Evolutionary conservation across 208 protist genomes (phyloP).

Genomic region (Acanthamoeba healyi): DNA sequence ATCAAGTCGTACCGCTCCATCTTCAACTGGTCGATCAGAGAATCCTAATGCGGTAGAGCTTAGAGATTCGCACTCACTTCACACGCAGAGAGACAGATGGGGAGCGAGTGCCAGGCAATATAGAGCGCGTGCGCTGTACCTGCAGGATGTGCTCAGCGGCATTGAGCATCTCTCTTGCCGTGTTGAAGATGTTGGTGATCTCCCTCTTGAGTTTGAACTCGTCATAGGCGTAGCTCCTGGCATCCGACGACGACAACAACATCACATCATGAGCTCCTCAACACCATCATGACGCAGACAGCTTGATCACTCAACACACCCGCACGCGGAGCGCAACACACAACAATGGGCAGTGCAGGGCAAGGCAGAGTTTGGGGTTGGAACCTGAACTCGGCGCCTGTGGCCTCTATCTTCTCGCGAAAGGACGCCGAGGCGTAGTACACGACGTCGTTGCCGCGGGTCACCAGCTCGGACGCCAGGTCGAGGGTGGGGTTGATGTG

Average conservation of each 20-base stretch:
- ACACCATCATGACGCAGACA: too few relatives aligned
- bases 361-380: neutral
- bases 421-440: slow-evolving; percentile 35
- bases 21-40: neutral
- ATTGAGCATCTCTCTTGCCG: neutral
- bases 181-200: slow-evolving; percentile 54
- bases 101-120: too few relatives aligned
- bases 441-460: neutral
- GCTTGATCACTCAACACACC: neutral
- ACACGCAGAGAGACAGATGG: too few relatives aligned
- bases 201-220: slow-evolving; percentile 1
- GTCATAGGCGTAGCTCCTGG: slow-evolving; percentile 19
- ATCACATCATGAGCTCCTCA: too few relatives aligned
- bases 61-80: too few relatives aligned
- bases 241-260: too few relatives aligned
- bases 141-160: neutral
- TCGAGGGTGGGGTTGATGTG: slow-evolving; percentile 44
- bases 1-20: slow-evolving; percentile 32
- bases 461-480: neutral
- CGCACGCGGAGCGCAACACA: neutral
- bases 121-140: too few relatives aligned
- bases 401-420: slow-evolving; percentile 6
- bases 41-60: too few relatives aligned
- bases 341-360: neutral
- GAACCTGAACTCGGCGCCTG: neutral